Evolutionary conservation across 169 alveolate genomes (phyloP), one percentile per base, ranked within the genome.

Genomic region (Eimeria sp.): DNA sequence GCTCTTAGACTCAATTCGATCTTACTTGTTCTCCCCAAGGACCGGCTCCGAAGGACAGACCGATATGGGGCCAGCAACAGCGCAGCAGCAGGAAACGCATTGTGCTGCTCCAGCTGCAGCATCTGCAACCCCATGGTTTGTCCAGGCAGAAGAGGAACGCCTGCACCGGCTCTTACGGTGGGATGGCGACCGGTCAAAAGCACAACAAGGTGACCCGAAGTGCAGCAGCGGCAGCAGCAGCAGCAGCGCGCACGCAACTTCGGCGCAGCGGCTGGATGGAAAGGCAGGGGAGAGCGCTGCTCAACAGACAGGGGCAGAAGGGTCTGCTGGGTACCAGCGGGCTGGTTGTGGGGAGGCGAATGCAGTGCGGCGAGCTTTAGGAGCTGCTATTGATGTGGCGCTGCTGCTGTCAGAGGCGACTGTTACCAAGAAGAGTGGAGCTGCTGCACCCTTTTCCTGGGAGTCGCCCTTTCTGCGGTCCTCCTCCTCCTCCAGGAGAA

Each of bases 351-450:
- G 60, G 16, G 33, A 43, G 58, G 85, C 37, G 0, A 16, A 43
- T 43, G 78, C 78, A 20, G 52, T 85, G 58, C 91, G 91, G 18
- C 76, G 87, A 8, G 96, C 96, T 0, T n/a, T 91, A 49, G 96
- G 89, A 37, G 96, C 96, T 37, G 96, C 96, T 20, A 80, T 91
- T n/a, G 96, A 91, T 25, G 96, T 91, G 62, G 72, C 91, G 30
- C 56, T 91, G 76, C 56, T 78, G 85, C 91, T 91, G 85, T 62
- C 85, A 23, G 91, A 91, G 77, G 89, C 91, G 16, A 49, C 46
- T n/a, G 64, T 91, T 13, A 64, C 87, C 13, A 91, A 91, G 77
- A 68, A 49, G 30, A 58, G 80, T 11, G 96, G 96, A 14, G 91
- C 96, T 13, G 46, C 91, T 4, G 87, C 60, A 20, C 91, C 91